These are phyloP conservation scores for Ophiocytium majus DNA, from an alignment of 352 stramenopile species.

Conservation along the genomic window DNA sequence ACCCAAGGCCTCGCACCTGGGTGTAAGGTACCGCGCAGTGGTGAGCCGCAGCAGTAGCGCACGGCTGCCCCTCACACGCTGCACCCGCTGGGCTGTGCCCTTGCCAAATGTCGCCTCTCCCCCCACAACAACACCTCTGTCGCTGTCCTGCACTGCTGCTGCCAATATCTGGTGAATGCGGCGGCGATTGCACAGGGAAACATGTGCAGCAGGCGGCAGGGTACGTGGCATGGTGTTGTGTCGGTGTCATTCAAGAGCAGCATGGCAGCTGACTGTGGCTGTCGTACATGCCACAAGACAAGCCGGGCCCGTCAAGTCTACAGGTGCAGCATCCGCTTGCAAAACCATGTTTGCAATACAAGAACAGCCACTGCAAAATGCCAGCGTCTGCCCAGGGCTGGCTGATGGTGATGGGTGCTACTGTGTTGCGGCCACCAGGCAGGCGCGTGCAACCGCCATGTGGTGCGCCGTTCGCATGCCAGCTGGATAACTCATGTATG, in stretches of 20 bases:
- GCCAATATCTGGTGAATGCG: background rate
- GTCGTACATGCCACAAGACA: background rate
- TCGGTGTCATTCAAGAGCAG: no score
- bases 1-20: background rate
- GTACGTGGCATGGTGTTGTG: no score
- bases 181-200: no score
- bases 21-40: constrained; percentile 3
- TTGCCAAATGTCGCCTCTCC: background rate
- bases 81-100: background rate
- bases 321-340: background rate
- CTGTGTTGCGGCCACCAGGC: no score
- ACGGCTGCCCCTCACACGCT: background rate
- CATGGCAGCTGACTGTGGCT: background rate
- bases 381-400: no score
- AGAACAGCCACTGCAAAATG: no score
- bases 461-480: no score
- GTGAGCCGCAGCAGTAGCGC: background rate
- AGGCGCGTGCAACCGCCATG: no score
- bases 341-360: background rate
- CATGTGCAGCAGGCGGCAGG: no score
- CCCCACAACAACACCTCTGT: constrained; percentile 1
- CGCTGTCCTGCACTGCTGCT: constrained; percentile 4
- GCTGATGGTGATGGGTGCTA: no score
- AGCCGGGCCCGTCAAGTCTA: background rate
- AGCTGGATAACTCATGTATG: no score